Evolutionary conservation across 169 alveolate species (phyloP).

Genomic region (Cryptosporidium viatorum): DNA sequence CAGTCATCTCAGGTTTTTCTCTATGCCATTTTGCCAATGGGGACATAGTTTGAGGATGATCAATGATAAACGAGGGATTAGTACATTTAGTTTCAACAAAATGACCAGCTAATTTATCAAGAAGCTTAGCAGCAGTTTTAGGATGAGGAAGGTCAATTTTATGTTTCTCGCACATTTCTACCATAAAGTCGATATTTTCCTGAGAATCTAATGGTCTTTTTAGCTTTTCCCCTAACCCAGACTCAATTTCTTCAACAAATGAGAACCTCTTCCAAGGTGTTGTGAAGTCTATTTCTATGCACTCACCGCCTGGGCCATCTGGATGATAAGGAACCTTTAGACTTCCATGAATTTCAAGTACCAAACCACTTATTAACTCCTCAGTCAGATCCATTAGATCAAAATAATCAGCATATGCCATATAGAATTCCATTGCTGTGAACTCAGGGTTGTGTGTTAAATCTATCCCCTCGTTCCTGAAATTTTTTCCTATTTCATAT

Average conservation of each 20-base stretch:
- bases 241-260: slow-evolving; percentile 87
- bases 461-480: slow-evolving; percentile 99
- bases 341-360: slow-evolving; percentile 90
- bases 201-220: slow-evolving; percentile 81
- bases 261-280: slow-evolving; percentile 97
- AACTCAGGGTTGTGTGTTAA: slow-evolving; percentile 99
- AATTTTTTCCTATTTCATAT: slow-evolving; percentile 98
- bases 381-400: slow-evolving; percentile 97
- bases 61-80: slow-evolving; percentile 94
- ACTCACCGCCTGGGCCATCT: slow-evolving; percentile 92
- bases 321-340: slow-evolving; percentile 95
- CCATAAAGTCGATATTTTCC: slow-evolving; percentile 85
- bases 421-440: slow-evolving; percentile 98
- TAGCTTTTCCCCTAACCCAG: slow-evolving; percentile 84
- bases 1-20: slow-evolving; percentile 79
- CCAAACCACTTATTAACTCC: slow-evolving; percentile 91
- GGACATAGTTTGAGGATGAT: slow-evolving; percentile 98
- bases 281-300: slow-evolving; percentile 94
- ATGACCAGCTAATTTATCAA: slow-evolving; percentile 91
- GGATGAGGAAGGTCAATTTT: slow-evolving; percentile 89
- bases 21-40: slow-evolving; percentile 99
- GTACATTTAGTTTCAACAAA: slow-evolving; percentile 93
- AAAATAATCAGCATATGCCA: slow-evolving; percentile 96
- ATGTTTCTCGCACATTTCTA: slow-evolving; percentile 83
- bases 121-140: slow-evolving; percentile 89